Evolutionary conservation across 768 basidiomycete species (phyloP), one percentile per base, ranked within the genome.

Genomic region (Bullera alba): DNA sequence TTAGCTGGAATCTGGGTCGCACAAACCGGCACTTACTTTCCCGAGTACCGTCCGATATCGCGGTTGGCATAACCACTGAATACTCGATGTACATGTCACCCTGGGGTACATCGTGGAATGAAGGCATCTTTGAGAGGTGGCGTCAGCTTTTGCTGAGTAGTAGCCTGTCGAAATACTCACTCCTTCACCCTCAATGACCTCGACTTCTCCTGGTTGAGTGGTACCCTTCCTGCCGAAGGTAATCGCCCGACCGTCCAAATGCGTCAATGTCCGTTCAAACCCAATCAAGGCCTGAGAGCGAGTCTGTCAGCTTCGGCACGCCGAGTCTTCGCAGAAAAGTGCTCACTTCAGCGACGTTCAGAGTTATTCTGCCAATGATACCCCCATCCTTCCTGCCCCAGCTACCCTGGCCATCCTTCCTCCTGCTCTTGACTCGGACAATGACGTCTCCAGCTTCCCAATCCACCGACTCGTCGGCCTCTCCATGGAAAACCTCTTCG

Each of bases 381-480:
- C 86, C 85, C 45, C 78, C 81, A 67, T 96, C 93, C 70, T 96
- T 95, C 65, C 95, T 78, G 56, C 82, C 78, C 82, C 85, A 97
- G 42, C 88, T 90, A 57, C 46, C 51, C 17, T 48, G 30, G 7
- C 60, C 60, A 15, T 80, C 80, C 52, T 83, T 79, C 60, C 83
- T 82, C 72, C 79, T 79, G 63, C 84, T 91, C 58, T 85, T 77
- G 15, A 97, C 83, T 44, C 90, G 77, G 41, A 97, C 77, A 30
- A 97, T 77, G 42, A 99, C 81, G 73, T 99, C 92, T 6, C 95
- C 95, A 5, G 95, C 77, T 64, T 93, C 91, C 86, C 86, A 95
- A 60, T 97, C 95, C 2, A 89, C 88, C 49, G 78, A 86, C 75
- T 99, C 92, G 69, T 97, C 95, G 38, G 87, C 86, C 70, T 96